Base-by-base conservation (phyloP, 768 basidiomycete species). In the Mycena belliarum region DNA sequence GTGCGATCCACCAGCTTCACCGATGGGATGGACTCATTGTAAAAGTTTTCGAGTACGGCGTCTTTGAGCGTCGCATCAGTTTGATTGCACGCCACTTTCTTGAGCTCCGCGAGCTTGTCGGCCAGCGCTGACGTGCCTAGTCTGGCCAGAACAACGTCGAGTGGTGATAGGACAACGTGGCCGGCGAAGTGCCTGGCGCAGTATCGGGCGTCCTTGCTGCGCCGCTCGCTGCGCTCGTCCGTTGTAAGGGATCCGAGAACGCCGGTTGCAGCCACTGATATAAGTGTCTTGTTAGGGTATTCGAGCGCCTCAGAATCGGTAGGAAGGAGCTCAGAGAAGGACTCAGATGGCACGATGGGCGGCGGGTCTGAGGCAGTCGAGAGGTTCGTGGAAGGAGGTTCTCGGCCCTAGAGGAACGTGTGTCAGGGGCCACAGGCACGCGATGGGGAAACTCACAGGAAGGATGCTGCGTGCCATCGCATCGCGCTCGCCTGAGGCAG, bases 101-200 rank as follows among this genome's bases (percentile, higher is more conserved):
- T 38, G 45, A 54, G 53, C 45, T 54, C 14, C 18, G 35, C 37
- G 45, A 54, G 53, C 53, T 47, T 54, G 11, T 54, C 37, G 33
- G 47, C 45, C 45, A 54, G n/a, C 38, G 26, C 37, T 21, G 32
- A 15, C 44, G 53, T 29, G 26, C 45, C 53, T 26, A 47, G 35
- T 47, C 53, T 46, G 53, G 45, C 44, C 44, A 54, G 37, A 12
- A 54, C 53, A 37, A 47, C 53, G 26, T 54, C n/a, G 45, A 46
- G 29, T 46, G 16, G 29, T 21, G 45, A 46, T 16, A 46, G 28
- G 28, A 46, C 45, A 21, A 46, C 45, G 29, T 46, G 45, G 10
- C 29, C 45, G 24, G 16, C 18, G 32, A 46, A 32, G 37, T 54
- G 25, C 26, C 10, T 47, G 14, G 45, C 45, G 28, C 45, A 54